A percentile compares a stretch with the other conserved stretches of the same genome.
phyloP scores from a whole-genome alignment of 257 asterid genomes.

The Capsicum rhomboideum region DNA sequence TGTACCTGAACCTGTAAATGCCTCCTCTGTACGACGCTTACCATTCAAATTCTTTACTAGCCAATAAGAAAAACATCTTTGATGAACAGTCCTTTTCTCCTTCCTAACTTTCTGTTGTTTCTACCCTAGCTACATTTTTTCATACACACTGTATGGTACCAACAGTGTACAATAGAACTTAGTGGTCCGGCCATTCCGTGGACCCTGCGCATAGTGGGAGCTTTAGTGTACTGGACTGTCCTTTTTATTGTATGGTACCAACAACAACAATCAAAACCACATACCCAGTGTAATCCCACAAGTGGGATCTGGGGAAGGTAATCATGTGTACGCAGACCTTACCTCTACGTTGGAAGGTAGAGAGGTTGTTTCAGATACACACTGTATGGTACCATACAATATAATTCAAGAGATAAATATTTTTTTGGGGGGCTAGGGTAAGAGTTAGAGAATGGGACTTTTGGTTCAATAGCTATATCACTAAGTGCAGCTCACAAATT shows the following conservation, averaged over 20 bases:
- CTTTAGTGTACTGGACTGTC: no score
- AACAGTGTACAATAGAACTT: background rate
- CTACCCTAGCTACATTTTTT: background rate
- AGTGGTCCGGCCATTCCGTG: no score
- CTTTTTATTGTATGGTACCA: no score
- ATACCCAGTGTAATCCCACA: background rate
- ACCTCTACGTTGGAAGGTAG: no score
- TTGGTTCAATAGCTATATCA: background rate
- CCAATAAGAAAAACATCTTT: background rate
- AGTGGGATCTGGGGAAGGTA: no score
- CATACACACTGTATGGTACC: background rate
- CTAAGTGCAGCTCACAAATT: background rate
- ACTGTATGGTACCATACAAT: no score
- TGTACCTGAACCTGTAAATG: background rate
- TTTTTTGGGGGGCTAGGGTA: background rate
- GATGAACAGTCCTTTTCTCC: background rate
- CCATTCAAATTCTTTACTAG: background rate
- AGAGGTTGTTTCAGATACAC: no score
- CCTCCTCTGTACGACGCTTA: background rate
- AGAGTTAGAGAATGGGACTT: no score
- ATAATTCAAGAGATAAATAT: background rate
- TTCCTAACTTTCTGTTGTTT: background rate
- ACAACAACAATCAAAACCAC: background rate
- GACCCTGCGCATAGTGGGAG: no score
- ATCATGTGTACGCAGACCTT: no score